Base-by-base conservation (phyloP, 2,329 filamentous ascomycete species). In the Sphaerostilbella broomeana region DNA sequence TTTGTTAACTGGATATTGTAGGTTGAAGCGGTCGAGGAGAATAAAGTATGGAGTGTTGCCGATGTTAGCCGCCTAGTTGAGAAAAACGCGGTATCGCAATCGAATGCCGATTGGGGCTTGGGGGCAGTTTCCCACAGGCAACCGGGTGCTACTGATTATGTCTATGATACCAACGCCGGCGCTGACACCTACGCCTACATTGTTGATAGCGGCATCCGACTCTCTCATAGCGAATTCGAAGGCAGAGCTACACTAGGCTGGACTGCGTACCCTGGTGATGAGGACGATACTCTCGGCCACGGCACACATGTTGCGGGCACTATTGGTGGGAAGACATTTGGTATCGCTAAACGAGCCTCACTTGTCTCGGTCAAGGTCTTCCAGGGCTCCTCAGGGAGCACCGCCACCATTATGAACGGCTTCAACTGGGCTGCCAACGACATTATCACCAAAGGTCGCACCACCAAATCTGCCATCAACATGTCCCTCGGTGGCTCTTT, bases 201-300 rank as follows among this genome's bases (percentile, higher is more conserved):
- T 16, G 69, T 83, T 32, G 79, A 83, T 57, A 81, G 76, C 4
- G 79, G 79, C 49, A 73, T 82, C 47, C 61, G 61, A 32, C 60
- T 62, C 16, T 63, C 67, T 5, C 79, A 83, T 58, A 50, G 51
- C 24, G 67, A 77, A 53, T 77, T 73, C 50, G 62, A 68, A 50
- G 70, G 69, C 25, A 69, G 74, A 38, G 75, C 74, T n/a, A 59
- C 31, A 7, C 36, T 41, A 11, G 54, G 42, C 20, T 59, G 36
- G 35, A 52, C 49, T 31, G 54, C 50, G 22, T 60, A 50, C 32
- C 42, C 40, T 21, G 51, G 47, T 21, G 46, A 54, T 27, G 51
- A 51, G 18, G 45, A 47, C 16, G 59, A 62, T 35, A 46, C 54
- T 24, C 44, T 55, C 41, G 67, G 67, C 26, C 68, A 71, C 49